A percentile compares a stretch with the other conserved stretches of the same genome.
Evolutionary conservation across 1,284 basidiomycete species (phyloP).

Genomic region (Ceratobasidium sp.): DNA sequence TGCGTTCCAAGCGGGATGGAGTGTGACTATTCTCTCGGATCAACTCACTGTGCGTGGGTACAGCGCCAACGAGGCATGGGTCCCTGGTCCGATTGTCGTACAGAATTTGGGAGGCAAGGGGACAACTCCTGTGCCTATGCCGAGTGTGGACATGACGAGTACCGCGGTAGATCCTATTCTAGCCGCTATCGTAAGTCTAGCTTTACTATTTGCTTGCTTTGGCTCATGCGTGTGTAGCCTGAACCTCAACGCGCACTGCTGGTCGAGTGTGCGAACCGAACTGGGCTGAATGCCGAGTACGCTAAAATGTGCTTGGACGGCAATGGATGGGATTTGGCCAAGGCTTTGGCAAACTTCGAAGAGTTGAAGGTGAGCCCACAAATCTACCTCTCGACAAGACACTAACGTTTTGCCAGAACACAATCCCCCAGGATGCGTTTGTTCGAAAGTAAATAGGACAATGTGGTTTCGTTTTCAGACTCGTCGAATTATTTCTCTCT

Average conservation of each 20-base stretch:
- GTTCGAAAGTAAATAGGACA: slow-evolving; percentile 9
- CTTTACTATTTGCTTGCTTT: not conserved
- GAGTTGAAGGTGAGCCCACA: slow-evolving; percentile 57
- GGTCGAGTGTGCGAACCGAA: slow-evolving; percentile 69
- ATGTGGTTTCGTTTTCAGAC: no score
- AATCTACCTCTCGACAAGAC: slow-evolving; percentile 1
- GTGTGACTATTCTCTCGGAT: slow-evolving; percentile 88
- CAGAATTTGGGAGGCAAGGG: slow-evolving; percentile 6
- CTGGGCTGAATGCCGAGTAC: slow-evolving; percentile 76
- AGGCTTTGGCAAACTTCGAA: slow-evolving; percentile 81
- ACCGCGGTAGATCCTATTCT: slow-evolving; percentile 37
- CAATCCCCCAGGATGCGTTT: slow-evolving; percentile 47
- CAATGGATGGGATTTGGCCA: slow-evolving; percentile 80
- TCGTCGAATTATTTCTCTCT: no score
- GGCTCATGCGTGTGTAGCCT: slow-evolving; percentile 43
- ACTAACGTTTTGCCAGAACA: slow-evolving; percentile 38
- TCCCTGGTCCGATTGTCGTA: slow-evolving; percentile 67
- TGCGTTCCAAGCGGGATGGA: slow-evolving; percentile 85
- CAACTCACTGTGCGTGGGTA: slow-evolving; percentile 83
- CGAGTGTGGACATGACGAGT: slow-evolving; percentile 18
- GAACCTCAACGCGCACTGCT: slow-evolving; percentile 72
- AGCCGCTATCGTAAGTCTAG: slow-evolving; percentile 35
- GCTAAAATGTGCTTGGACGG: slow-evolving; percentile 80
- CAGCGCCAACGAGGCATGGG: slow-evolving; percentile 82
- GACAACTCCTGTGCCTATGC: not conserved